phyloP scores from a whole-genome alignment of 495 filamentous ascomycete genomes.

The Xylaria scruposa region DNA sequence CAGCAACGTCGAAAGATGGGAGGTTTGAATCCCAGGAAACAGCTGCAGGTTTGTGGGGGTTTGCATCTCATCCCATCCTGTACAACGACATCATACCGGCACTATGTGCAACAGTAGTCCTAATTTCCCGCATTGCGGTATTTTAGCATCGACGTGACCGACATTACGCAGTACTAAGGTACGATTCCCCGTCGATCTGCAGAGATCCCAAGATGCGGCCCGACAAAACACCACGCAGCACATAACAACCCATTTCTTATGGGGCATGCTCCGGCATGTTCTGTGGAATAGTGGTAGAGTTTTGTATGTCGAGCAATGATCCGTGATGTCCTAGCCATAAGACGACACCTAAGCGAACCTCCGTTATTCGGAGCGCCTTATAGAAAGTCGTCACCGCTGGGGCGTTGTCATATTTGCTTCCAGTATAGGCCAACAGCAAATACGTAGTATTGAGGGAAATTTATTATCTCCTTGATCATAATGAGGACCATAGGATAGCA shows the following conservation, averaged over 20 bases:
- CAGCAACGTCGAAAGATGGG: not conserved
- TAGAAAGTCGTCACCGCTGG: not conserved
- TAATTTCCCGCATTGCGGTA: constrained; percentile 11
- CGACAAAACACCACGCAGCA: constrained; percentile 1
- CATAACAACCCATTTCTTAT: not conserved
- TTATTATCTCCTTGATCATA: not conserved
- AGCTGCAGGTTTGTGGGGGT: not conserved
- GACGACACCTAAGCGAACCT: not conserved
- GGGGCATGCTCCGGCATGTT: not conserved
- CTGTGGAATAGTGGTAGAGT: not conserved
- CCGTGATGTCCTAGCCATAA: not conserved
- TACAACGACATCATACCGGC: constrained; percentile 7
- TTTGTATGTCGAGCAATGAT: not conserved
- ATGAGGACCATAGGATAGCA: not conserved
- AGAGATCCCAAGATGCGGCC: not conserved
- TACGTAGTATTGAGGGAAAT: not conserved
- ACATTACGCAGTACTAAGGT: not conserved
- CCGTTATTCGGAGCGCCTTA: not conserved
- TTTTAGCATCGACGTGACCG: not conserved
- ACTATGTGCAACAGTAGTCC: not conserved
- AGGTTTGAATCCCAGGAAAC: not conserved
- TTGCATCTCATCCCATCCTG: not conserved
- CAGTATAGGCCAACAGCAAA: not conserved
- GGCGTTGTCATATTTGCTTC: not conserved
- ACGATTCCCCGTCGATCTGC: no score